These are phyloP conservation scores for Xylariaceae sp. DNA, from an alignment of 2,329 filamentous ascomycete species.

Conservation along the genomic window DNA sequence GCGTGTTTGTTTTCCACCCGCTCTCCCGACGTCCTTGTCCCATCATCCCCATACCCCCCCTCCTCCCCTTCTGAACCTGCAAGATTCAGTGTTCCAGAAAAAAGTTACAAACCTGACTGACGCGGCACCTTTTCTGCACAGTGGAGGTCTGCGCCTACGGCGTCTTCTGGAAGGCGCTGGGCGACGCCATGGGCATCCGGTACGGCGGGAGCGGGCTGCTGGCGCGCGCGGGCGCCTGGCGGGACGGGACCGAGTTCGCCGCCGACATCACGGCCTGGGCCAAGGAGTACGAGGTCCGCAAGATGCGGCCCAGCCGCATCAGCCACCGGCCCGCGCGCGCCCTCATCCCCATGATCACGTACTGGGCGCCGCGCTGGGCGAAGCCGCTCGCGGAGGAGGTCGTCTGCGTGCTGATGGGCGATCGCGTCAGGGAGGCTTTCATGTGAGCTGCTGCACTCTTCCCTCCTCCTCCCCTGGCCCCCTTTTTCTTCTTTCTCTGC, in stretches of 20 bases:
- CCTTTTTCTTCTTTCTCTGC: background rate
- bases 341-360: slow-evolving; percentile 54
- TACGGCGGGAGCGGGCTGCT: slow-evolving; percentile 38
- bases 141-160: slow-evolving; percentile 62
- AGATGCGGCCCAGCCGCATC: slow-evolving; percentile 47
- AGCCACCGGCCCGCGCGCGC: slow-evolving; percentile 48
- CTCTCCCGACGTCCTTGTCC: no score
- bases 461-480: background rate
- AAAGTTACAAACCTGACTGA: no score
- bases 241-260: slow-evolving; percentile 43
- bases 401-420: slow-evolving; percentile 55
- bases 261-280: slow-evolving; percentile 42
- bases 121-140: no score
- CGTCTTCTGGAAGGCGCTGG: slow-evolving; percentile 64
- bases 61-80: no score
- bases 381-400: slow-evolving; percentile 41
- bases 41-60: no score
- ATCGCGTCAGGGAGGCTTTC: slow-evolving; percentile 57
- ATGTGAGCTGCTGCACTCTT: slow-evolving; percentile 34
- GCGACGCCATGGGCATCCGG: slow-evolving; percentile 60
- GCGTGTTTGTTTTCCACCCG: no score
- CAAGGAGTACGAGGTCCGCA: slow-evolving; percentile 47
- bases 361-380: slow-evolving; percentile 38
- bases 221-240: slow-evolving; percentile 29
- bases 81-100: no score